These are phyloP conservation scores for Excoecaria agallocha DNA, from an alignment of 345 rosid species.

Conservation along the genomic window DNA sequence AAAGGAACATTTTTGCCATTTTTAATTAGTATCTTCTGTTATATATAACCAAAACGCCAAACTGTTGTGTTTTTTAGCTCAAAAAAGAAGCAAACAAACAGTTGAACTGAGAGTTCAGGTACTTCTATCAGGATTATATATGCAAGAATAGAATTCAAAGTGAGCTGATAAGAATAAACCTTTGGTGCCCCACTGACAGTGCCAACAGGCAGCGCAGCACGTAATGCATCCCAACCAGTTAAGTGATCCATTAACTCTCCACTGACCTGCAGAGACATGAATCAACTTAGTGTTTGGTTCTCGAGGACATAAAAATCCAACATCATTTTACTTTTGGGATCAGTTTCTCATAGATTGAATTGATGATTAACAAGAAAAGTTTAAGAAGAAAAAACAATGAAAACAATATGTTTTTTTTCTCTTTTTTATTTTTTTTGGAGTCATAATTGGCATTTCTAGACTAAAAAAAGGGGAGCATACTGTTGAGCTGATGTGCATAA, in stretches of 20 bases:
- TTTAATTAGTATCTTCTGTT: background rate
- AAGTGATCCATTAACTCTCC: slow-evolving; percentile 77
- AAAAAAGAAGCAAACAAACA: no score
- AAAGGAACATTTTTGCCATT: background rate
- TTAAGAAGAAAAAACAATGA: background rate
- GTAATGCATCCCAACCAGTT: slow-evolving; percentile 87
- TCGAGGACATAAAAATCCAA: background rate
- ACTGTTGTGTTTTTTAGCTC: background rate
- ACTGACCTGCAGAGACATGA: slow-evolving; percentile 48
- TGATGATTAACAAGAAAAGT: background rate
- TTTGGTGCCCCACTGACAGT: slow-evolving; percentile 98
- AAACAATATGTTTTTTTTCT: background rate
- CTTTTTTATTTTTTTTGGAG: no score
- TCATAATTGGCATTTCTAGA: background rate
- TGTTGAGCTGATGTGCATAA: slow-evolving; percentile 96
- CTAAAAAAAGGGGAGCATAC: slow-evolving; percentile 36
- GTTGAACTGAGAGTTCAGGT: background rate
- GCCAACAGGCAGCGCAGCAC: slow-evolving; percentile 91
- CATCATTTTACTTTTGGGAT: background rate
- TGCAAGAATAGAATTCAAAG: background rate
- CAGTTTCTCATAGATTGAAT: background rate
- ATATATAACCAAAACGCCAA: background rate
- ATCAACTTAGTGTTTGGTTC: background rate
- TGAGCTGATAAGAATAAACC: slow-evolving; percentile 36
- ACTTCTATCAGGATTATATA: background rate